phyloP scores from a whole-genome alignment of 208 protist genomes.

The Acanthamoeba culbertsoni region DNA sequence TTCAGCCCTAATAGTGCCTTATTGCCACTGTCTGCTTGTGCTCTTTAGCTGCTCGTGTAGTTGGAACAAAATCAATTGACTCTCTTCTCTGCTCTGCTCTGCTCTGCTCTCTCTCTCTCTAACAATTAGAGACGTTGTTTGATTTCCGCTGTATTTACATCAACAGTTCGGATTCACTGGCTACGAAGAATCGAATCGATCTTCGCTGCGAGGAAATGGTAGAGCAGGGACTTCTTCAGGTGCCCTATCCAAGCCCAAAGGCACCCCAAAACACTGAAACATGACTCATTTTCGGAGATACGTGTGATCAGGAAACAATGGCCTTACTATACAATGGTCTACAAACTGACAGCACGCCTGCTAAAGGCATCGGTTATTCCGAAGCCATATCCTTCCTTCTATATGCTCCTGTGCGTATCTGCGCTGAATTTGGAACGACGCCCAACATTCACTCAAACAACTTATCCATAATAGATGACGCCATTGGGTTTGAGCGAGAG shows the following conservation, averaged over 20 bases:
- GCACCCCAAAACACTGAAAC: too few relatives aligned
- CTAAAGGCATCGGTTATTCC: not conserved
- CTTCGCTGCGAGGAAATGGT: conserved; percentile 15
- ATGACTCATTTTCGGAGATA: too few relatives aligned
- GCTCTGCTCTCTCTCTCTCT: too few relatives aligned
- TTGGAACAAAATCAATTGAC: too few relatives aligned
- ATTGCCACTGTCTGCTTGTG: too few relatives aligned
- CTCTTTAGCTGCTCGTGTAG: too few relatives aligned
- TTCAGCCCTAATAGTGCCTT: not conserved
- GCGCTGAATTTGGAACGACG: too few relatives aligned
- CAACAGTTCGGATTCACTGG: not conserved
- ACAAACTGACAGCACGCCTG: not conserved
- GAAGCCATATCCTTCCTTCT: not conserved
- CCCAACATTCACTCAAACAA: too few relatives aligned
- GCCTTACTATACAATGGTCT: not conserved
- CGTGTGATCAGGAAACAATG: conserved; percentile 1
- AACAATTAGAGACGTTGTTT: not conserved
- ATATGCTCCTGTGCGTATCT: not conserved
- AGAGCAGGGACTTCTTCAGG: not conserved
- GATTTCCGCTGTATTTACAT: conserved; percentile 28
- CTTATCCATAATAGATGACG: too few relatives aligned
- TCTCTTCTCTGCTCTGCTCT: too few relatives aligned
- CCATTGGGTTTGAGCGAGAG: not conserved
- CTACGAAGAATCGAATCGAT: not conserved
- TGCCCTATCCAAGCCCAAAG: not conserved